Percentiles rank a stretch among this genome's conserved stretches.
Conservation (phyloP, 768 basidiomycete genomes). For the Lactifluus echinatus region DNA sequence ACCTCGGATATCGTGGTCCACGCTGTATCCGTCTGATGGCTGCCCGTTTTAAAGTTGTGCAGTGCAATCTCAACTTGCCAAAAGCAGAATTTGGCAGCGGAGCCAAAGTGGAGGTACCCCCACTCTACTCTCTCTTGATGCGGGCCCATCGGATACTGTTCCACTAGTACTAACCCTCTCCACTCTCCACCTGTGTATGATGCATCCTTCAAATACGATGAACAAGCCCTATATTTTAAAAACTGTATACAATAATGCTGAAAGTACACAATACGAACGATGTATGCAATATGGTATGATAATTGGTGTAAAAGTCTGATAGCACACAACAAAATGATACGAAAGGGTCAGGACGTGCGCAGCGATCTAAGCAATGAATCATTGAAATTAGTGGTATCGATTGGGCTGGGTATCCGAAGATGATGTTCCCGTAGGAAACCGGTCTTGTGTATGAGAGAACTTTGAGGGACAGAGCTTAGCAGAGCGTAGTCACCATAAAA, state of each 20-base stretch:
- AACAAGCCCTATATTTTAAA: constrained; percentile 10
- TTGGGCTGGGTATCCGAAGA: constrained; percentile 39
- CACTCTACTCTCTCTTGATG: constrained; percentile 10
- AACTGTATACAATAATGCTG: constrained; percentile 17
- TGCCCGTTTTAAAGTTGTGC: constrained; percentile 1
- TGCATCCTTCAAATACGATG: background rate
- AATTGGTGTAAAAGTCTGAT: constrained; percentile 11
- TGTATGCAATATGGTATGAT: constrained; percentile 17
- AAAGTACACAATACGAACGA: constrained; percentile 14
- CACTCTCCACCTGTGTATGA: background rate
- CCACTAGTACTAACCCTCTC: background rate
- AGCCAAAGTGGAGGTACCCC: background rate
- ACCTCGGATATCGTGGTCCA: background rate
- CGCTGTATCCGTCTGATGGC: constrained; percentile 4
- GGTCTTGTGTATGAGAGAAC: constrained; percentile 38
- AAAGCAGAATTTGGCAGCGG: constrained; percentile 10
- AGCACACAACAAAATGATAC: constrained; percentile 15
- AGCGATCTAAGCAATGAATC: constrained; percentile 25
- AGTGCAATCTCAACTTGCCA: background rate
- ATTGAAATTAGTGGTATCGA: constrained; percentile 43
- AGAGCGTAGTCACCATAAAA: background rate
- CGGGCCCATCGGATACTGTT: constrained; percentile 5
- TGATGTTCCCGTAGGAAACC: constrained; percentile 39
- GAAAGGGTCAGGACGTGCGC: constrained; percentile 11
- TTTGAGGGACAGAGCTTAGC: constrained; percentile 16